Conservation (phyloP, 345 rosid genomes). For the Melastoma malabathricum region DNA sequence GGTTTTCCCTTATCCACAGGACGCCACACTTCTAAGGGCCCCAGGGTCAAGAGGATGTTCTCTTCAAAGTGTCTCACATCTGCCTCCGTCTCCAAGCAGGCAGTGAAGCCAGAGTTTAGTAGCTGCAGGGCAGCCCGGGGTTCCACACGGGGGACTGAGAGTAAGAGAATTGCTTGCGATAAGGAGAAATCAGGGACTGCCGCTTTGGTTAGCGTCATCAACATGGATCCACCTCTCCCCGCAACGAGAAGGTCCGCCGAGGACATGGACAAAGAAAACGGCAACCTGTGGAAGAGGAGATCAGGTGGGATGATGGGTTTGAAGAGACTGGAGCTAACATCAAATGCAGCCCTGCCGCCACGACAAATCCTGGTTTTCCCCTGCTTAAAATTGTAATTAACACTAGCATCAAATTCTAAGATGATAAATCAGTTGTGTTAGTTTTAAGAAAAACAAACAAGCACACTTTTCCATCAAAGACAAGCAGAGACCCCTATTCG, state of each 20-base stretch:
- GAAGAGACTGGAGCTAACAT: constrained; percentile 36
- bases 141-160: constrained; percentile 9
- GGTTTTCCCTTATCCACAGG: not conserved
- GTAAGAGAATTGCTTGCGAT: no score
- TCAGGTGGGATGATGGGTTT: constrained; percentile 27
- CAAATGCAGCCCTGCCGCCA: constrained; percentile 24
- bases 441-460: no score
- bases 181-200: no score
- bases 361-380: no score
- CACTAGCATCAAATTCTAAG: no score
- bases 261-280: constrained; percentile 7
- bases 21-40: constrained; percentile 16
- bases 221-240: constrained; percentile 87
- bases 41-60: constrained; percentile 52
- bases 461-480: no score
- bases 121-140: not conserved
- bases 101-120: not conserved
- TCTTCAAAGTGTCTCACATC: constrained; percentile 10
- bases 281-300: constrained; percentile 64
- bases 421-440: no score
- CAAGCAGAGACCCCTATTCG: no score
- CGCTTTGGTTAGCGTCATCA: constrained; percentile 22
- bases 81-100: no score
- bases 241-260: constrained; percentile 31
- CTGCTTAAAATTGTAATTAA: not conserved